Evolutionary conservation across 2,329 filamentous ascomycete genomes (phyloP).

Genomic region (Alternaria metachromatica): DNA sequence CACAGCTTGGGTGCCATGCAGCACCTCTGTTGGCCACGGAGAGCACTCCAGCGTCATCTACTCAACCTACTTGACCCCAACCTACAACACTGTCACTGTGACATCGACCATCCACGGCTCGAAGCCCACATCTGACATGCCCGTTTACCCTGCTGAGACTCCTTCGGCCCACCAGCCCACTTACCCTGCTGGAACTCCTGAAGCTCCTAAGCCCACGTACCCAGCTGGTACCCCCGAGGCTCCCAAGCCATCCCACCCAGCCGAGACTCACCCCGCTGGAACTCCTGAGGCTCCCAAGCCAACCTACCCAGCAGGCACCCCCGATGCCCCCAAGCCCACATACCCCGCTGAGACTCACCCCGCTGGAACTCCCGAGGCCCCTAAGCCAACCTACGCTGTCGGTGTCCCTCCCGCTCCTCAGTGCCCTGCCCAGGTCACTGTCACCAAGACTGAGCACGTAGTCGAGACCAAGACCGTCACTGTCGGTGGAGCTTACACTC

Average conservation of each 20-base stretch:
- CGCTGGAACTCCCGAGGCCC: slow-evolving; percentile 10
- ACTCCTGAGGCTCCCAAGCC: background rate
- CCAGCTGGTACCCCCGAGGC: background rate
- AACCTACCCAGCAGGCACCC: slow-evolving; percentile 5
- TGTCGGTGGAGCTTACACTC: background rate
- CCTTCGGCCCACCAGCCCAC: background rate
- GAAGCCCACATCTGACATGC: slow-evolving; percentile 14
- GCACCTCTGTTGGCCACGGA: slow-evolving; percentile 43
- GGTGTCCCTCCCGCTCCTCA: slow-evolving; percentile 11
- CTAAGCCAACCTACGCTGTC: slow-evolving; percentile 8
- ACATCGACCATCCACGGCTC: slow-evolving; percentile 37
- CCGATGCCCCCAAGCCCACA: background rate
- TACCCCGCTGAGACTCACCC: slow-evolving; percentile 15
- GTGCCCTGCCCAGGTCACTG: slow-evolving; percentile 40
- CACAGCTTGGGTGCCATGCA: slow-evolving; percentile 48
- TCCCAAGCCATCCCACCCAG: background rate
- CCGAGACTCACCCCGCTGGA: background rate
- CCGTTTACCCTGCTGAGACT: slow-evolving; percentile 5
- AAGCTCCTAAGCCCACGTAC: background rate
- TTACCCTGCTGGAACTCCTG: background rate
- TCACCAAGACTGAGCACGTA: slow-evolving; percentile 26
- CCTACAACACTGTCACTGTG: slow-evolving; percentile 39
- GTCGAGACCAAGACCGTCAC: slow-evolving; percentile 40
- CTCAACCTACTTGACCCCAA: slow-evolving; percentile 49
- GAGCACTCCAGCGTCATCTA: slow-evolving; percentile 37